Evolutionary conservation across 2,329 filamentous ascomycete genomes (phyloP), one percentile per base, ranked within the genome.

Genomic region (Sporothrix protearum): DNA sequence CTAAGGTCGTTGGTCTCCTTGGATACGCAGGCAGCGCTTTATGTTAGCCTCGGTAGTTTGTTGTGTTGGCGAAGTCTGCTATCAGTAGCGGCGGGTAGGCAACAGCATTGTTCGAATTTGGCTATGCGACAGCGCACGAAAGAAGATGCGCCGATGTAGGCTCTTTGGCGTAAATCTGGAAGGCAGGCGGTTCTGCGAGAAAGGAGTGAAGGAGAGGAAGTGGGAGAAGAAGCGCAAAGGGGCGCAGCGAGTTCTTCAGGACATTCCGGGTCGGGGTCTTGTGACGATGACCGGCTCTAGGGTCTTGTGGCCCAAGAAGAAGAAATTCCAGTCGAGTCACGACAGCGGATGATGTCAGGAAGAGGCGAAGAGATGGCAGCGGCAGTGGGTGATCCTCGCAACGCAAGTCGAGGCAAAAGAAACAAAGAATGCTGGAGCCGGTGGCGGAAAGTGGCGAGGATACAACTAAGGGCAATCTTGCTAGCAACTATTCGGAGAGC

Each of bases 191-290:
- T 22, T 19, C 10, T 16, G 14, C 30, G 6, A 25, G 19, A 22
- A 49, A 33, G 45, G 6, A 39, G n/a, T 1, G 25, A 8, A 33
- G 33, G 42, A 30, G 8, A 19, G 22, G 9, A 25, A 33, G 33
- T 25, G 49, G n/a, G 8, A 59, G 45, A 61, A 64, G 68, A 67
- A 36, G 71, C 68, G 53, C 51, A 47, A 51, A 55, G 45, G 45
- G 63, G 68, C 61, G 59, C 59, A 66, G 36, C 49, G 69, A 67
- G 36, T 67, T 66, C 69, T 72, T 71, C 55, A 72, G 71, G 71
- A 72, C 71, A 72, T 72, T 64, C 71, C 71, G 71, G 49, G 36
- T 19, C 39, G 47, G 49, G 57, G 39, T 49, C 25, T 55, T 28
- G 57, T 53, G 66, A 47, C 45, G 30, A 5, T 12, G 36, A 39